Conservation (phyloP, 2,329 filamentous ascomycete species). For the Alternaria rosae region DNA sequence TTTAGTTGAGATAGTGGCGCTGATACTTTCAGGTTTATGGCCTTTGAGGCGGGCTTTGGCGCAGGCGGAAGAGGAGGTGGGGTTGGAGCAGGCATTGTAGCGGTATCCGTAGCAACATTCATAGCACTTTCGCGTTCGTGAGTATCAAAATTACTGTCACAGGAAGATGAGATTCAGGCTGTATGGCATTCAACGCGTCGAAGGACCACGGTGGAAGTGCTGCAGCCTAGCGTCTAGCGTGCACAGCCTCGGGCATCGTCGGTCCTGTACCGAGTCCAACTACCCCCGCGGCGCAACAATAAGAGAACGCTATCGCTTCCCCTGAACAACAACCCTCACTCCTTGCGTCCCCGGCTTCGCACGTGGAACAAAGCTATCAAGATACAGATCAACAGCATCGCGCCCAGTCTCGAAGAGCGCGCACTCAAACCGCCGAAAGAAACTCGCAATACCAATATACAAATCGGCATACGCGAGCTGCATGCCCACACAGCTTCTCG, state of each 20-base stretch:
- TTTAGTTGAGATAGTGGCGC: not conserved
- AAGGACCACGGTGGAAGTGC: not conserved
- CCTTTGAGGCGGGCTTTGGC: not conserved
- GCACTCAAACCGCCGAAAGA: constrained; percentile 18
- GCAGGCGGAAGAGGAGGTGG: not conserved
- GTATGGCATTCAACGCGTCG: not conserved
- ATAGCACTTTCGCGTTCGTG: not conserved
- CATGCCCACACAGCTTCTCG: constrained; percentile 19
- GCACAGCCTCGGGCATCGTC: not conserved
- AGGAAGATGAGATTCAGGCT: not conserved
- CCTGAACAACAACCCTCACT: not conserved
- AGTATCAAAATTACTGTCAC: rapidly evolving
- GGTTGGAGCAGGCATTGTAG: not conserved
- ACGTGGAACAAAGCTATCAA: not conserved
- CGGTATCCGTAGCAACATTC: not conserved
- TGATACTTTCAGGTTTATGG: not conserved
- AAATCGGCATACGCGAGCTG: constrained; percentile 20
- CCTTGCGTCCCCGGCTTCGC: not conserved
- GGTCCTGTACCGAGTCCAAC: not conserved
- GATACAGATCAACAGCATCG: not conserved
- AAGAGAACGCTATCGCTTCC: not conserved
- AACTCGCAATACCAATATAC: constrained; percentile 12
- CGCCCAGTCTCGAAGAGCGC: constrained; percentile 16
- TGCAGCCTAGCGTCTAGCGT: not conserved
- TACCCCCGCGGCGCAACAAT: not conserved